Percentiles rank a stretch among this genome's conserved stretches.
Evolutionary conservation across 2,329 filamentous ascomycete genomes (phyloP).

Genomic region (Immersiporthe knoxdaviesiana): DNA sequence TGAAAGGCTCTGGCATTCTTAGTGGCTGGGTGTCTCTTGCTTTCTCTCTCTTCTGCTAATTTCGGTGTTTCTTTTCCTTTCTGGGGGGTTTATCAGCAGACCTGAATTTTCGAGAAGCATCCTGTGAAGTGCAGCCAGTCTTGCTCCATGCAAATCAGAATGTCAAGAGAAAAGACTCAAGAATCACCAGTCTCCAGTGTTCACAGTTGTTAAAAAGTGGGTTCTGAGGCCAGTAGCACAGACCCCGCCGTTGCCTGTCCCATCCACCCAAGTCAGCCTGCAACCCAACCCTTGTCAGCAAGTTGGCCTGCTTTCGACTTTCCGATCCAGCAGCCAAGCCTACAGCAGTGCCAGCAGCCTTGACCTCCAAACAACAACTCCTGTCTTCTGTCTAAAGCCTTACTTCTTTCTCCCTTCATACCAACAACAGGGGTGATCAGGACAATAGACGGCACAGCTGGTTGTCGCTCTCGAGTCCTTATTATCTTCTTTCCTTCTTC

Average conservation of each 20-base stretch:
- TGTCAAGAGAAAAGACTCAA: too few species aligned
- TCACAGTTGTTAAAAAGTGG: constrained; percentile 1
- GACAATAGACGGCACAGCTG: neutral
- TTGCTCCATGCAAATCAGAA: neutral
- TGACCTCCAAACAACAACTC: constrained; percentile 9
- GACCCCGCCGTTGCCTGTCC: constrained; percentile 28
- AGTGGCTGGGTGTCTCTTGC: neutral
- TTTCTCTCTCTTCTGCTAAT: neutral
- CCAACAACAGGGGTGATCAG: neutral
- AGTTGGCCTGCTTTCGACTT: constrained; percentile 2
- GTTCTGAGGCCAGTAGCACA: constrained; percentile 3
- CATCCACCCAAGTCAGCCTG: constrained; percentile 28
- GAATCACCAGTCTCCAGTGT: neutral
- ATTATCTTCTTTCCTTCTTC: neutral
- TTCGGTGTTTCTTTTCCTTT: neutral
- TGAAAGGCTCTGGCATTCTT: neutral
- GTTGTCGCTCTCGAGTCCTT: neutral
- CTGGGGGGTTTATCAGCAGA: neutral
- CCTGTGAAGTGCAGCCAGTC: neutral
- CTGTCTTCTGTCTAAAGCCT: neutral
- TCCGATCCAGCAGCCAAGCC: neutral
- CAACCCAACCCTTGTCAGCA: neutral
- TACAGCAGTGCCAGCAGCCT: neutral
- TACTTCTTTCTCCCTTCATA: neutral
- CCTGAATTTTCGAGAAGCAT: neutral